A percentile compares a stretch with the other conserved stretches of the same genome.
Conservation (phyloP, 805 yeast species). For the Teunomyces aglyptinius region DNA sequence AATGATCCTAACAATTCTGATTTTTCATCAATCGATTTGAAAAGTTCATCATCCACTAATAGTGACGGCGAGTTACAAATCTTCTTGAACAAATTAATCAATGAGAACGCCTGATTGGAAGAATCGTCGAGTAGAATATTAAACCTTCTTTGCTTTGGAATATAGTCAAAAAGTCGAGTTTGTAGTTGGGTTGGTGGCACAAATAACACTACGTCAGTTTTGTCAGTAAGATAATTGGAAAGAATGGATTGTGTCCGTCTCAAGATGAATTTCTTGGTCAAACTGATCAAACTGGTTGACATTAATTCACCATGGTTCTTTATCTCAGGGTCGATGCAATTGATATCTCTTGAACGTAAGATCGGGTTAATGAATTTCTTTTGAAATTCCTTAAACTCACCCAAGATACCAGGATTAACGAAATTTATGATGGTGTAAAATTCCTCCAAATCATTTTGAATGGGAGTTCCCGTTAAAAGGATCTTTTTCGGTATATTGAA, state of each 20-base stretch:
- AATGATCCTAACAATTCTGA: constrained; percentile 14
- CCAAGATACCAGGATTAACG: constrained; percentile 80
- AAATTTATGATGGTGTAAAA: constrained; percentile 80
- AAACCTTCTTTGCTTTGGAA: constrained; percentile 40
- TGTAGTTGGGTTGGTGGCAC: constrained; percentile 74
- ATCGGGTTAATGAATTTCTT: constrained; percentile 70
- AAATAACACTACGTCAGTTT: constrained; percentile 73
- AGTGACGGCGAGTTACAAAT: constrained; percentile 81
- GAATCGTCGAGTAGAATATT: constrained; percentile 25
- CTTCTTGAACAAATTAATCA: constrained; percentile 75
- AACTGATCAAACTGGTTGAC: constrained; percentile 59
- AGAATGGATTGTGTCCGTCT: constrained; percentile 67
- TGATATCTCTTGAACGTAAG: constrained; percentile 60
- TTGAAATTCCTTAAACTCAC: constrained; percentile 57
- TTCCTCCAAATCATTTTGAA: constrained; percentile 87
- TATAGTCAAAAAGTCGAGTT: constrained; percentile 49
- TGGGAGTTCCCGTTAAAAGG: constrained; percentile 84
- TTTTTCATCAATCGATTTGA: constrained; percentile 14
- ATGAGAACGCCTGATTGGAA: constrained; percentile 50
- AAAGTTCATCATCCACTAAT: constrained; percentile 49
- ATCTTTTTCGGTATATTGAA: constrained; percentile 58
- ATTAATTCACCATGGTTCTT: constrained; percentile 57
- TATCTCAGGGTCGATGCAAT: constrained; percentile 49
- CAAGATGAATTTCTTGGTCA: constrained; percentile 66
- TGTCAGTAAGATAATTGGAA: constrained; percentile 61